A percentile compares a stretch with the other conserved stretches of the same genome.
Evolutionary conservation across 2,329 filamentous ascomycete species (phyloP).

Genomic region (Metarhizium album): DNA sequence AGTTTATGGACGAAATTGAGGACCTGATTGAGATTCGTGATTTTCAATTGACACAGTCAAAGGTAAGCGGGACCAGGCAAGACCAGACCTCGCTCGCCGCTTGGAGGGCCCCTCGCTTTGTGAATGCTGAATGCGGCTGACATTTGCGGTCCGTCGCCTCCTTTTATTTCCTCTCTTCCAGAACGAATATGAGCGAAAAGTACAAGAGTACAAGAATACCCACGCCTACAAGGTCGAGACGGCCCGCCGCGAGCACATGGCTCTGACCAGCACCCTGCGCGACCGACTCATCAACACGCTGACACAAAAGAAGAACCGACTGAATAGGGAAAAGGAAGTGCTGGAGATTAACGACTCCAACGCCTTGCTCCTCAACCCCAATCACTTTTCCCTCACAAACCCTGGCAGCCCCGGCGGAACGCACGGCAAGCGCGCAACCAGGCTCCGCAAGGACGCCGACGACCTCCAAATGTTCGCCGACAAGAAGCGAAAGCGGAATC

Average conservation of each 20-base stretch:
- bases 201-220: constrained; percentile 47
- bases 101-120: too few species aligned
- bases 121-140: not conserved
- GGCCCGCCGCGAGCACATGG: constrained; percentile 49
- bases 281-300: constrained; percentile 58
- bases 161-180: constrained; percentile 18
- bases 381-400: constrained; percentile 56
- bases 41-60: constrained; percentile 67
- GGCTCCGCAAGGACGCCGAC: constrained; percentile 49
- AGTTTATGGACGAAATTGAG: constrained; percentile 80
- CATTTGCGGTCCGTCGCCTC: constrained; percentile 2
- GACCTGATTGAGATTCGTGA: constrained; percentile 82
- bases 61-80: constrained; percentile 43
- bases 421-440: constrained; percentile 52
- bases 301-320: constrained; percentile 51
- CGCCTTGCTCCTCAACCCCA: constrained; percentile 54
- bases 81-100: too few species aligned
- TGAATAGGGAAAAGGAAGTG: constrained; percentile 56
- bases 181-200: constrained; percentile 54
- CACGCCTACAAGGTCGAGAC: constrained; percentile 52
- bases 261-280: constrained; percentile 49
- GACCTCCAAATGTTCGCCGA: constrained; percentile 45
- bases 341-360: constrained; percentile 57
- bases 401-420: constrained; percentile 53
- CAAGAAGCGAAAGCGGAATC: constrained; percentile 53